A percentile compares a stretch with the other conserved stretches of the same genome.
Conservation (phyloP, 352 stramenopile genomes). For the Phytophthora syringae region DNA sequence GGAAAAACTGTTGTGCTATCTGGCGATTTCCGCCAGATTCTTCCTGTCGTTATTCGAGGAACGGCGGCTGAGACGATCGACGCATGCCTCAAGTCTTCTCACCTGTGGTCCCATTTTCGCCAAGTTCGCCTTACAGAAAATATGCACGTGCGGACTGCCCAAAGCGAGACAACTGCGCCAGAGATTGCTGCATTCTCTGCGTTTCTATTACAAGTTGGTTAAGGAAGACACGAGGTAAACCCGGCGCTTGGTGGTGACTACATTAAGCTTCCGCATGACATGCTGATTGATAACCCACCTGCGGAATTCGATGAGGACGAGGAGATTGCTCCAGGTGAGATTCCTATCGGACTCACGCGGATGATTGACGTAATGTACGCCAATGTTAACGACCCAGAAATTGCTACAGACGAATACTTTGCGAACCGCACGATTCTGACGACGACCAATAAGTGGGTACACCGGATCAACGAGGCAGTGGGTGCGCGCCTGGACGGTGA, state of each 20-base stretch:
- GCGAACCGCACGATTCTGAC: too few relatives aligned
- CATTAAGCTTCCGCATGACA: background rate
- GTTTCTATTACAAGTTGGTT: background rate
- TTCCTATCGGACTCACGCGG: too few relatives aligned
- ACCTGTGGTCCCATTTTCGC: background rate
- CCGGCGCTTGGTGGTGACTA: background rate
- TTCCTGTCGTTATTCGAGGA: constrained; percentile 19
- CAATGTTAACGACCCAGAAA: too few relatives aligned
- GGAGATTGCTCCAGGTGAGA: background rate
- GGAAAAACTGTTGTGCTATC: constrained; percentile 36
- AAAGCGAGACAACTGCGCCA: background rate
- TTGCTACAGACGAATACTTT: too few relatives aligned
- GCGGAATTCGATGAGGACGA: background rate
- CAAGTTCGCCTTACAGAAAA: constrained; percentile 4
- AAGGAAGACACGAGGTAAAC: constrained; percentile 4
- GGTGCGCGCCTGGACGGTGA: too few relatives aligned
- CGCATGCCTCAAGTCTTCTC: constrained; percentile 1
- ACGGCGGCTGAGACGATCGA: constrained; percentile 10
- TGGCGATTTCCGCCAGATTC: constrained; percentile 28
- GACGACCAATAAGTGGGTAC: too few relatives aligned
- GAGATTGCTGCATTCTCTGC: constrained; percentile 4
- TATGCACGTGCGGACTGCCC: background rate
- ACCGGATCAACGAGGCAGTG: too few relatives aligned
- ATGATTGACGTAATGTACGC: too few relatives aligned
- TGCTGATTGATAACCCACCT: constrained; percentile 2